Base-by-base conservation (phyloP, 2,329 filamentous ascomycete genomes). In the Trichophyton equinum region DNA sequence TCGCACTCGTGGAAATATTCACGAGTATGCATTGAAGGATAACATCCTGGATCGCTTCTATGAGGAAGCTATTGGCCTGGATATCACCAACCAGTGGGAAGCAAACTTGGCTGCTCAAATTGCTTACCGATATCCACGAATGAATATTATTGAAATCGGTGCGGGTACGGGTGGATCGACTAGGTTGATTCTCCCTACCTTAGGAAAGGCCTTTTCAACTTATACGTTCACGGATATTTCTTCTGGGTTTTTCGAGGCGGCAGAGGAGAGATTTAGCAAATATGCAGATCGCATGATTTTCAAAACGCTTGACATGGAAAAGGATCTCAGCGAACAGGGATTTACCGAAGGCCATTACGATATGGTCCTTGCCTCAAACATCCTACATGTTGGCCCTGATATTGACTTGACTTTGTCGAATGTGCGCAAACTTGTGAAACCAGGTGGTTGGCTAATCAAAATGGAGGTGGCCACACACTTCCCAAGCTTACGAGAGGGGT, bases 201-300 rank as follows among this genome's bases (percentile, higher is more conserved):
- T 78, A 11, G 70, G 67, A 0, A 11, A 64, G 1, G 64, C 62
- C 7, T 76, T 74, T 53, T 64, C 68, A 2, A 71, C 69, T 1
- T 81, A 80, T 64, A 77, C 74, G 0, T 81, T 70, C 66, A 80
- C 79, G 0, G 78, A 80, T 61, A 72, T 78, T 11, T 74, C 74
- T 0, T 61, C 69, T 2, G 72, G 69, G 6, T 77, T 77, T 65
- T 78, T 80, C 59, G 71, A 73, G 13, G 64, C 67, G 1, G 75
- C 73, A 0, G 63, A 67, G 22, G 66, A 70, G 25, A 63, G 61
- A 3, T 73, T 78, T 22, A 58, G 64, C 0, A 47, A 60, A 1
- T 66, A 68, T 42, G 61, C 61, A 1, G 59, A 68, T 1, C 67
- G 67, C 20, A 70, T 77, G 66, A 62, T 65, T 9, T 77, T 72